Conservation (phyloP, 1,139 yeast genomes). For the Candida mesenterica region DNA sequence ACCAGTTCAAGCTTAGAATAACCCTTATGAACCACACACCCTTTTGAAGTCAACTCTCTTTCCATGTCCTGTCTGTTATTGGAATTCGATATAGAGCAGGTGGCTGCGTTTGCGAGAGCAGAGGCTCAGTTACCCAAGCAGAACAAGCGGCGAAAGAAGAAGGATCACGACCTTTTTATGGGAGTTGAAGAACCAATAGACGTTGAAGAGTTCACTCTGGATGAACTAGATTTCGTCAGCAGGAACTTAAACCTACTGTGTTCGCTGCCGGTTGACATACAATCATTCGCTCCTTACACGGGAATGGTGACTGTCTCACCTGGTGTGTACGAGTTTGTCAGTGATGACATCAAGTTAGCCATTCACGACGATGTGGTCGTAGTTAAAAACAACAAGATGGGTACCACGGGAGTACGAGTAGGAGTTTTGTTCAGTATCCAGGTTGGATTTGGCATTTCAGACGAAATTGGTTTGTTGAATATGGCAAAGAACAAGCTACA, state of each 20-base stretch:
- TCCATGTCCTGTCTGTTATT: constrained; percentile 10
- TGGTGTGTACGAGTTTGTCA: constrained; percentile 5
- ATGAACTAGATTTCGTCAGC: constrained; percentile 5
- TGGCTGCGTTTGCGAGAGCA: constrained; percentile 7
- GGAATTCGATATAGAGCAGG: constrained; percentile 13
- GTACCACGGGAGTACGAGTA: neutral
- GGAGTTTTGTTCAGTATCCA: neutral
- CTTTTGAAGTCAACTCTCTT: too few relatives aligned
- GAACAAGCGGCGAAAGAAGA: constrained; percentile 9
- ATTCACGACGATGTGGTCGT: constrained; percentile 7
- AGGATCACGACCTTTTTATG: neutral
- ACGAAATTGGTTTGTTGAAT: constrained; percentile 11
- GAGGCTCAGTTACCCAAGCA: constrained; percentile 6
- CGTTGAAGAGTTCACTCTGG: neutral
- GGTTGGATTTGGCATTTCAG: constrained; percentile 2
- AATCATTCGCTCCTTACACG: neutral
- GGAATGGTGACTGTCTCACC: neutral
- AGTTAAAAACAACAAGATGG: constrained; percentile 12
- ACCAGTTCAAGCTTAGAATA: too few relatives aligned
- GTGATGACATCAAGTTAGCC: constrained; percentile 13
- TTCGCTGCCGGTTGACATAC: constrained; percentile 7
- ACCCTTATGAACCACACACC: too few relatives aligned
- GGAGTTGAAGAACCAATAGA: neutral
- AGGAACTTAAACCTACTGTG: constrained; percentile 2
- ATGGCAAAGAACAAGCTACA: constrained; percentile 12